These are phyloP conservation scores for Asterionellopsis glacialis DNA, from an alignment of 108 stramenopile genomes.

Conservation along the genomic window DNA sequence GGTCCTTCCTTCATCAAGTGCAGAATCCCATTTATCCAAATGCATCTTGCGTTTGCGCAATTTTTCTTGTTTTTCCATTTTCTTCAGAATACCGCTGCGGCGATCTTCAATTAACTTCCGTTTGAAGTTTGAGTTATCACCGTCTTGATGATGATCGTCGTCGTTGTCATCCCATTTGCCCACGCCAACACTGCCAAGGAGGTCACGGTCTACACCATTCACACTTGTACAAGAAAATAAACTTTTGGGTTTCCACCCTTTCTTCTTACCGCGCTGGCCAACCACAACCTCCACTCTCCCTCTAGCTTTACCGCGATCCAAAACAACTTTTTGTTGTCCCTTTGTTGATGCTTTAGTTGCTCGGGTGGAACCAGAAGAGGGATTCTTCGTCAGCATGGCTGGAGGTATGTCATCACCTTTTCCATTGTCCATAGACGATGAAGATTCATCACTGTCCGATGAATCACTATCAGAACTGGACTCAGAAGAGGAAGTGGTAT, in stretches of 20 bases:
- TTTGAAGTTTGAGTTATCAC: not conserved
- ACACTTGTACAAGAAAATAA: conserved; percentile 10
- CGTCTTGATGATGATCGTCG: conserved; percentile 11
- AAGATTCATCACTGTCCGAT: not conserved
- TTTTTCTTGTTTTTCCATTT: conserved; percentile 44
- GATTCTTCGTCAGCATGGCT: no score
- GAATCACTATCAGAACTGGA: not conserved
- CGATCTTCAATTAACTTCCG: conserved; percentile 10
- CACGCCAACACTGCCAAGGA: conserved; percentile 53
- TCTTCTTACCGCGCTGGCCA: conserved; percentile 39
- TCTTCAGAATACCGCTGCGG: conserved; percentile 24
- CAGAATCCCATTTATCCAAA: conserved; percentile 69
- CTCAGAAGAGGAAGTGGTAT: not conserved
- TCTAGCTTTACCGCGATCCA: conserved; percentile 29
- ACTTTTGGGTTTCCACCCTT: conserved; percentile 50
- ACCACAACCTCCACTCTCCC: conserved; percentile 67
- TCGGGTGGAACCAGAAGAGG: not conserved
- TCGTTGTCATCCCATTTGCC: conserved; percentile 60
- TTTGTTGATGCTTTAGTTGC: not conserved
- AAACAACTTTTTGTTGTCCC: conserved; percentile 30
- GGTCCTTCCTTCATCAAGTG: conserved; percentile 62
- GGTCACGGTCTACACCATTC: conserved; percentile 26
- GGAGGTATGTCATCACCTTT: not conserved
- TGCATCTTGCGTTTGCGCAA: conserved; percentile 62
- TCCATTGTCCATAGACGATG: not conserved